A percentile compares a stretch with the other conserved stretches of the same genome.
These are phyloP conservation scores for Huntiella omanensis DNA, from an alignment of 2,329 filamentous ascomycete genomes.

Conservation along the genomic window DNA sequence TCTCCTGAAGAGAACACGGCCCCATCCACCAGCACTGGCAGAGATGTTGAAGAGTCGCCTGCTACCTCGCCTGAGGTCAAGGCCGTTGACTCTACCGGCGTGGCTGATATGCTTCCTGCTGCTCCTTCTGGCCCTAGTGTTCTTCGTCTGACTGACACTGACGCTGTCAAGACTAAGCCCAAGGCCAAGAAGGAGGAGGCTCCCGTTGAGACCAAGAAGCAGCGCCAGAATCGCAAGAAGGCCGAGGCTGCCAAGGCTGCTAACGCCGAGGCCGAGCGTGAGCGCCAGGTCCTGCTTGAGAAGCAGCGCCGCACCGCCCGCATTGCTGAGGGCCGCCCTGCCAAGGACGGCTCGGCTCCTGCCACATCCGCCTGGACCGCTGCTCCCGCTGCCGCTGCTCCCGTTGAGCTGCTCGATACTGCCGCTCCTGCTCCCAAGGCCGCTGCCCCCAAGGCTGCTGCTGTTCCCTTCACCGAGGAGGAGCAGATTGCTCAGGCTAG, in stretches of 20 bases:
- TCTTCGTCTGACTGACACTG: constrained; percentile 48
- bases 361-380: constrained; percentile 26
- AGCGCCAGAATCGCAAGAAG: constrained; percentile 83
- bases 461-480: constrained; percentile 35
- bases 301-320: constrained; percentile 68
- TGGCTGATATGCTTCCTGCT: constrained; percentile 84
- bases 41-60: constrained; percentile 63
- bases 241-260: constrained; percentile 58
- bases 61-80: constrained; percentile 43
- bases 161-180: constrained; percentile 41
- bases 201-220: constrained; percentile 74
- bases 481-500: constrained; percentile 41
- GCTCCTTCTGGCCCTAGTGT: constrained; percentile 49
- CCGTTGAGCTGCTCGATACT: constrained; percentile 38
- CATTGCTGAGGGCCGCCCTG: constrained; percentile 61
- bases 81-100: constrained; percentile 43
- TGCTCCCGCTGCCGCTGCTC: constrained; percentile 17
- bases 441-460: constrained; percentile 18
- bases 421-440: constrained; percentile 19
- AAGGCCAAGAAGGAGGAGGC: constrained; percentile 42
- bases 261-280: constrained; percentile 59
- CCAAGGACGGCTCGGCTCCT: constrained; percentile 54
- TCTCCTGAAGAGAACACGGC: constrained; percentile 26
- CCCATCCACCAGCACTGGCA: constrained; percentile 51
- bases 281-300: constrained; percentile 59